phyloP scores from a whole-genome alignment of 2,329 filamentous ascomycete species.

The Pyrenochaeta sp. region DNA sequence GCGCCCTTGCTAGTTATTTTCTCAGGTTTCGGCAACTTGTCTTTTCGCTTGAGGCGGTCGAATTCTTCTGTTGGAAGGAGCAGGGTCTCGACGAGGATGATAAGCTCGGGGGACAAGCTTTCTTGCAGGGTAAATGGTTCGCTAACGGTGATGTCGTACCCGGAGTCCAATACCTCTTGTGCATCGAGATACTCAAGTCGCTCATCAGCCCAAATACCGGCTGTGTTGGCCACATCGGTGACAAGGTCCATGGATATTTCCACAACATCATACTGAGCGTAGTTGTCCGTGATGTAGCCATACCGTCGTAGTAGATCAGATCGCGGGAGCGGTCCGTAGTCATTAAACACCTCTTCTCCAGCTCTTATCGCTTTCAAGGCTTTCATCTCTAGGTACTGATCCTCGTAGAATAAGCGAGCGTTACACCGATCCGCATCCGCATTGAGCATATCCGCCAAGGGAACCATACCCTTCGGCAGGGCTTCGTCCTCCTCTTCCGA shows the following conservation, averaged over 20 bases:
- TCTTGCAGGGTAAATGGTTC: constrained; percentile 45
- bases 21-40: constrained; percentile 54
- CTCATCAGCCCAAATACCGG: constrained; percentile 22
- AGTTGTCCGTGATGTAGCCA: constrained; percentile 83
- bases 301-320: constrained; percentile 85
- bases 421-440: constrained; percentile 86
- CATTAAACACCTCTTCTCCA: constrained; percentile 84
- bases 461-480: constrained; percentile 81
- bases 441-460: constrained; percentile 88
- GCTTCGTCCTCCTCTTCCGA: constrained; percentile 59
- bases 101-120: constrained; percentile 53
- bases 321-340: constrained; percentile 85
- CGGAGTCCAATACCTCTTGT: constrained; percentile 72
- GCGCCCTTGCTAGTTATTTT: constrained; percentile 52
- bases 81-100: constrained; percentile 56
- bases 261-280: constrained; percentile 81
- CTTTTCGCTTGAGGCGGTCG: constrained; percentile 51
- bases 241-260: constrained; percentile 75
- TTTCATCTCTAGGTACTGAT: constrained; percentile 72
- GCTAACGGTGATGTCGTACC: constrained; percentile 65
- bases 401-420: constrained; percentile 68
- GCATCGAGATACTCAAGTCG: constrained; percentile 67
- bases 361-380: constrained; percentile 72
- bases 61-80: constrained; percentile 53
- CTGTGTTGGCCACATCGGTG: constrained; percentile 24